Evolutionary conservation across 371 early-diverging fungal species (phyloP), one percentile per base, ranked within the genome.

Genomic region (Mortierella polycephala): DNA sequence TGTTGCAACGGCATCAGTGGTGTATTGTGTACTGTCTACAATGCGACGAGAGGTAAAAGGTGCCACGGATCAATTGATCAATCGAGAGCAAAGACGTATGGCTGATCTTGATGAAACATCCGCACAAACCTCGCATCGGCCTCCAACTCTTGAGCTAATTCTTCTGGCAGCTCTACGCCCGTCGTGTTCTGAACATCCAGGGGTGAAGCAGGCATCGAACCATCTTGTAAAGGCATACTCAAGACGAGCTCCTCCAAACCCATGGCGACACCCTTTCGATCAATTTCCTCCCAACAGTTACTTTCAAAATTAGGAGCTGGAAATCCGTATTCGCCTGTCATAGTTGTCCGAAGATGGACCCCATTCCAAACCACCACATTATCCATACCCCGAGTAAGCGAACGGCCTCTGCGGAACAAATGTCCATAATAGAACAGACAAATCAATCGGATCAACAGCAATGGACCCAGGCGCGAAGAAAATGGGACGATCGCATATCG

Each of bases 321-420:
- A 57, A 66, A 79, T 8, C 80, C 80, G 53, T 55, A 69, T 10
- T 50, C 58, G 0, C 70, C 70, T 16, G 41, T 61, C 65, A 79
- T 66, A 16, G 45, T 18, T 0, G 80, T 79, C 18, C 80, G 57
- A 21, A 72, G 37, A 57, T 79, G 80, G 14, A 79, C 66, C 0
- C 80, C 80, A 30, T 79, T 79, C 80, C 80, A 79, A 1, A 66
- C 53, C 11, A 79, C 70, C 2, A 79, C 80, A 40, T 79, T 73
- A 44, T 66, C 42, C 8, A 57, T 13, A 0, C 59, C 60, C 2
- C 80, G 66, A 0, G 73, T 73, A 11, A 79, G 41, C 0, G 80
- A 79, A 2, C 57, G 65, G 7, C 80, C 80, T 0, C 62, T 54
- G 14, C 60, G 62, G 73, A 79, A 73, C 54, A 79, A n/a, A 23